Conservation (phyloP, 2,329 filamentous ascomycete genomes). For the Microcera coccophila region DNA sequence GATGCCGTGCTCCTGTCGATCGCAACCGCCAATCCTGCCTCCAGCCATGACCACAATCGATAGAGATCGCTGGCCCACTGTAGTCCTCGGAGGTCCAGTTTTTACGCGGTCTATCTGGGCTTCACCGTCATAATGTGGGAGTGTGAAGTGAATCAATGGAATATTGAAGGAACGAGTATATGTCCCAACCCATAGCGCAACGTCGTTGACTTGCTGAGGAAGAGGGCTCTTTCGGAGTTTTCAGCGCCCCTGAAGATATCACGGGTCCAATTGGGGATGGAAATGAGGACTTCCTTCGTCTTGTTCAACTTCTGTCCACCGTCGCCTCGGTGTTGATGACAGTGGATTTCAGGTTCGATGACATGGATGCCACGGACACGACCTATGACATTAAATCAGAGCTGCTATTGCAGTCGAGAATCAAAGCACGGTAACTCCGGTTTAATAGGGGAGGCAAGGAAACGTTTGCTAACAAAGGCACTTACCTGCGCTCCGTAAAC, state of each 20-base stretch:
- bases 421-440: not conserved
- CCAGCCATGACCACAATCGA: no score
- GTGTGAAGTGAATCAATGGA: no score
- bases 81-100: no score
- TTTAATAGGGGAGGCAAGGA: not conserved
- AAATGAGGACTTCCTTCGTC: constrained; percentile 14
- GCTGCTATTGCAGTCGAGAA: not conserved
- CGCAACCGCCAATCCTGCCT: constrained; percentile 11
- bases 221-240: no score
- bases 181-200: not conserved
- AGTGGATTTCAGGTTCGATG: constrained; percentile 16
- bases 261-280: constrained; percentile 2
- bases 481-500: not conserved
- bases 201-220: not conserved
- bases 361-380: constrained; percentile 26
- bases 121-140: no score
- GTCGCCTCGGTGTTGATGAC: constrained; percentile 13
- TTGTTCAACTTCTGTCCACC: constrained; percentile 10
- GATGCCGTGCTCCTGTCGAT: constrained; percentile 25
- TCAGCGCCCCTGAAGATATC: constrained; percentile 1
- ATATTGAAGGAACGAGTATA: no score
- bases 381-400: constrained; percentile 8
- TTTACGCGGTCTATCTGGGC: no score
- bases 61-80: no score
- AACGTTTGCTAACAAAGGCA: not conserved